Conservation (phyloP, 208 protist species). For the Wallacemonas sp. region DNA sequence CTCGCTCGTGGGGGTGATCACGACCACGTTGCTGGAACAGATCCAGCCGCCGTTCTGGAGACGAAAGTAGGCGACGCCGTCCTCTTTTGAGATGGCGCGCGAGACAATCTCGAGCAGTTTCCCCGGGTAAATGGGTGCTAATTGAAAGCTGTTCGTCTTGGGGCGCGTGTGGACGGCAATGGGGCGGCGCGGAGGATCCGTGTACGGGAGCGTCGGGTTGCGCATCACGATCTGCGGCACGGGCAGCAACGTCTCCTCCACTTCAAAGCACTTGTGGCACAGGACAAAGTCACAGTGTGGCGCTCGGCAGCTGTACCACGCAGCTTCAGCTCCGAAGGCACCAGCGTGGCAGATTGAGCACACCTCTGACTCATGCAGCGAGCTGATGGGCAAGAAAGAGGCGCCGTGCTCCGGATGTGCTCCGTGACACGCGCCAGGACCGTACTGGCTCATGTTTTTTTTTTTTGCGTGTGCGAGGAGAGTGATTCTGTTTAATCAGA, state of each 20-base stretch:
- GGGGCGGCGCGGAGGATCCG: constrained; percentile 18
- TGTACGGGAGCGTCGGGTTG: constrained; percentile 51
- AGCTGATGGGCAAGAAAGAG: constrained; percentile 30
- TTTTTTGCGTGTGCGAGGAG: too few relatives aligned
- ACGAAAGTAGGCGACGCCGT: constrained; percentile 64
- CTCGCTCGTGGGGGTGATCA: constrained; percentile 44
- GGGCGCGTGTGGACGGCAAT: constrained; percentile 67
- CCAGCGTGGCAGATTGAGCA: constrained; percentile 71
- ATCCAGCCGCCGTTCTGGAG: constrained; percentile 77
- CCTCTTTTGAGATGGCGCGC: constrained; percentile 45
- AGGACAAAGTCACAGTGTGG: constrained; percentile 51
- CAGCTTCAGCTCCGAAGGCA: constrained; percentile 40
- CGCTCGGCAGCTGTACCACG: constrained; percentile 60
- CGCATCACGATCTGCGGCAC: constrained; percentile 69
- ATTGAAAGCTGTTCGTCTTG: constrained; percentile 43
- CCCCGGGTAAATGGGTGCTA: constrained; percentile 66
- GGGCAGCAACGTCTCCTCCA: constrained; percentile 66
- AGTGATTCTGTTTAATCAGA: too few relatives aligned
- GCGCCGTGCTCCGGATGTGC: constrained; percentile 63
- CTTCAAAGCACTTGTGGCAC: constrained; percentile 80
- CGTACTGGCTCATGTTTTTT: constrained; percentile 1
- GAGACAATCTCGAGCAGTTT: constrained; percentile 71
- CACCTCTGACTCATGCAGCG: constrained; percentile 4
- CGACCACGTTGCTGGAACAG: constrained; percentile 60
- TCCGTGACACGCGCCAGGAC: constrained; percentile 41